A percentile compares a stretch with the other conserved stretches of the same genome.
Conservation (phyloP, 2,329 filamentous ascomycete species). For the Ilyonectria robusta region DNA sequence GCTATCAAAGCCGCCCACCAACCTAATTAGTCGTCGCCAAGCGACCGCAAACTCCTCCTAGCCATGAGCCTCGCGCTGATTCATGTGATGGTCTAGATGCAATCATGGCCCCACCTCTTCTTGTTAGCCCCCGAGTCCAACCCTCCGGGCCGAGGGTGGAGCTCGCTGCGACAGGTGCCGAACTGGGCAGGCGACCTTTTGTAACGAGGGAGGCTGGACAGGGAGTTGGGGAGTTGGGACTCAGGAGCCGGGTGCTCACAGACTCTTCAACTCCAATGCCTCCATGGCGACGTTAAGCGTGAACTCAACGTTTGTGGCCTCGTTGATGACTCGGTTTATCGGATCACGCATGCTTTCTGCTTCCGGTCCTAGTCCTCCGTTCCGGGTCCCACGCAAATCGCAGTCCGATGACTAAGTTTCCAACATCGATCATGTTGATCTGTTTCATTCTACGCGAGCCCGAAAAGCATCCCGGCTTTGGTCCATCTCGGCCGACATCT, state of each 20-base stretch:
- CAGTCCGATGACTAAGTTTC: slow-evolving; percentile 33
- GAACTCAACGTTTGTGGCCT: slow-evolving; percentile 8
- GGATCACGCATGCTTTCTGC: slow-evolving; percentile 36
- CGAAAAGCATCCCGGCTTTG: slow-evolving; percentile 7
- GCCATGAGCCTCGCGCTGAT: slow-evolving; percentile 24
- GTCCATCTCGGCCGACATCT: slow-evolving; percentile 40
- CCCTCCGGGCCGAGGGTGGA: slow-evolving; percentile 39
- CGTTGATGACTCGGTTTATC: slow-evolving; percentile 19
- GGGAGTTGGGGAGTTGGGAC: slow-evolving; percentile 6
- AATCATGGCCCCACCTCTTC: slow-evolving; percentile 25
- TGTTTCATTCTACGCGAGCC: not conserved
- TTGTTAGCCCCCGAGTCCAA: slow-evolving; percentile 36
- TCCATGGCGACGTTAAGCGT: slow-evolving; percentile 8
- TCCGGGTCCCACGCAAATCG: slow-evolving; percentile 29
- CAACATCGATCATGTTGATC: slow-evolving; percentile 12
- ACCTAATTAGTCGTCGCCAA: slow-evolving; percentile 20
- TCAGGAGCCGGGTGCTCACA: not conserved
- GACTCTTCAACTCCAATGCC: slow-evolving; percentile 14
- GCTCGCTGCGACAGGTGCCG: slow-evolving; percentile 29
- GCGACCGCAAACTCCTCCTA: slow-evolving; percentile 18
- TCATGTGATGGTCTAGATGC: slow-evolving; percentile 36
- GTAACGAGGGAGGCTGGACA: slow-evolving; percentile 19
- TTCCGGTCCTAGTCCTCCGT: slow-evolving; percentile 37
- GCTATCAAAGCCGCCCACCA: slow-evolving; percentile 19
- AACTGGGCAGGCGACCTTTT: slow-evolving; percentile 26